phyloP scores from a whole-genome alignment of 768 basidiomycete genomes.

The Leucocoprinus leucothites region DNA sequence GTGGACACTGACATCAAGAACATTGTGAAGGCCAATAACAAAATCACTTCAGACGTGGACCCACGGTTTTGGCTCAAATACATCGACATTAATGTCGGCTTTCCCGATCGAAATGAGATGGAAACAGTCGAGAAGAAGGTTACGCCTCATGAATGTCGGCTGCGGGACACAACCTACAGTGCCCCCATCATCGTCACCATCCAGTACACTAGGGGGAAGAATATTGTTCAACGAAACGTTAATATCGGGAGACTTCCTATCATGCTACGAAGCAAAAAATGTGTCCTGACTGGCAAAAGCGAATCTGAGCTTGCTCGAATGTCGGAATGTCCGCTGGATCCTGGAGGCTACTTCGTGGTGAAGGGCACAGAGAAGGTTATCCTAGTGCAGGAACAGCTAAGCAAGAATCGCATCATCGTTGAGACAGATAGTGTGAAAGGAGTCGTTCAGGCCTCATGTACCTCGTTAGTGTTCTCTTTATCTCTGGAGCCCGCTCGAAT shows the following conservation, averaged over 20 bases:
- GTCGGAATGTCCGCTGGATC: constrained; percentile 97
- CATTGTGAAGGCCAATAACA: constrained; percentile 90
- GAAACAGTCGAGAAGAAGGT: constrained; percentile 76
- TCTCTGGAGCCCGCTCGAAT: not conserved
- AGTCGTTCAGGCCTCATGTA: constrained; percentile 91
- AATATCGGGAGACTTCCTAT: constrained; percentile 91
- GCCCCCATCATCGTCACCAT: constrained; percentile 93
- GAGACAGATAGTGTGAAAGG: constrained; percentile 91
- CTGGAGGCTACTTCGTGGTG: constrained; percentile 99
- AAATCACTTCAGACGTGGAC: constrained; percentile 95
- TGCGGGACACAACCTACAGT: constrained; percentile 92
- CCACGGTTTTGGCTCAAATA: constrained; percentile 97
- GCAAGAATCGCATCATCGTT: constrained; percentile 99
- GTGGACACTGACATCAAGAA: constrained; percentile 97
- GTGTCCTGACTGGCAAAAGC: constrained; percentile 75
- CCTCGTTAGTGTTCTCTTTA: constrained; percentile 62
- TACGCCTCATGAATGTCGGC: constrained; percentile 95
- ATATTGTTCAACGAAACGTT: constrained; percentile 83
- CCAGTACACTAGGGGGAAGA: constrained; percentile 90
- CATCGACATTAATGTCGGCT: constrained; percentile 90
- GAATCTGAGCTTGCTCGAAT: constrained; percentile 88
- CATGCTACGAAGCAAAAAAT: constrained; percentile 96
- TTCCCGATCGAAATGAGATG: constrained; percentile 85
- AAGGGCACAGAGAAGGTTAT: constrained; percentile 99
- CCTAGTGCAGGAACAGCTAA: constrained; percentile 96